These are phyloP conservation scores for Amanita polypyramis DNA, from an alignment of 768 basidiomycete genomes.

Conservation along the genomic window DNA sequence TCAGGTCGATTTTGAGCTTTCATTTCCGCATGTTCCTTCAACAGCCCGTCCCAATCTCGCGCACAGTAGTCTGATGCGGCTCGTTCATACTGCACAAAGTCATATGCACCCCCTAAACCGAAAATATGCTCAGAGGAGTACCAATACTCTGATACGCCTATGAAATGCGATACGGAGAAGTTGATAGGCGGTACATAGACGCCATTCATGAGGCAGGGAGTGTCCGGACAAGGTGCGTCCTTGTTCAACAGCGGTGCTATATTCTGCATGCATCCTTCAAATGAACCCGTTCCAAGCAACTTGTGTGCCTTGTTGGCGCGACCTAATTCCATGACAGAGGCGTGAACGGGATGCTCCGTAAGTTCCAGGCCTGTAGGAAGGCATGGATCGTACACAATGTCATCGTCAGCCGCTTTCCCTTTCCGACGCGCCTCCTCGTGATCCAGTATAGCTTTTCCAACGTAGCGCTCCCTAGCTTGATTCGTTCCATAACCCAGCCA, in stretches of 20 bases:
- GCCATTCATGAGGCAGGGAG: slow-evolving; percentile 90
- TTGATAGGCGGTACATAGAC: slow-evolving; percentile 91
- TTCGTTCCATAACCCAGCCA: slow-evolving; percentile 99
- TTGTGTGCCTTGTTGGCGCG: slow-evolving; percentile 45
- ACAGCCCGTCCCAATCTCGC: slow-evolving; percentile 68
- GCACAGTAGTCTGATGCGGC: slow-evolving; percentile 82
- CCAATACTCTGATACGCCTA: slow-evolving; percentile 98
- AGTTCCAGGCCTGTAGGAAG: slow-evolving; percentile 69
- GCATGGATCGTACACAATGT: slow-evolving; percentile 74
- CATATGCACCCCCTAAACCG: slow-evolving; percentile 88
- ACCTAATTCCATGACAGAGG: slow-evolving; percentile 22
- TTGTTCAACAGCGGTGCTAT: slow-evolving; percentile 80
- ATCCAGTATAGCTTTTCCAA: slow-evolving; percentile 52
- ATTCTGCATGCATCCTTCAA: slow-evolving; percentile 67
- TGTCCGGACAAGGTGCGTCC: slow-evolving; percentile 67
- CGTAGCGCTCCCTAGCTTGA: slow-evolving; percentile 89
- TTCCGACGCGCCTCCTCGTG: slow-evolving; percentile 34
- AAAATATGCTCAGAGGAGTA: slow-evolving; percentile 98
- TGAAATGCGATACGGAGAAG: slow-evolving; percentile 87
- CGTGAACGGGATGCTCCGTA: slow-evolving; percentile 41
- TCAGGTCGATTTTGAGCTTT: slow-evolving; percentile 36
- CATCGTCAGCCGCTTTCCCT: slow-evolving; percentile 17
- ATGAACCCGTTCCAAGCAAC: slow-evolving; percentile 82
- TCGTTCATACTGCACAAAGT: slow-evolving; percentile 92
- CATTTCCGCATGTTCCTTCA: slow-evolving; percentile 52